Conservation (phyloP, 2,329 filamentous ascomycete species). For the Pleurostoma richardsiae region DNA sequence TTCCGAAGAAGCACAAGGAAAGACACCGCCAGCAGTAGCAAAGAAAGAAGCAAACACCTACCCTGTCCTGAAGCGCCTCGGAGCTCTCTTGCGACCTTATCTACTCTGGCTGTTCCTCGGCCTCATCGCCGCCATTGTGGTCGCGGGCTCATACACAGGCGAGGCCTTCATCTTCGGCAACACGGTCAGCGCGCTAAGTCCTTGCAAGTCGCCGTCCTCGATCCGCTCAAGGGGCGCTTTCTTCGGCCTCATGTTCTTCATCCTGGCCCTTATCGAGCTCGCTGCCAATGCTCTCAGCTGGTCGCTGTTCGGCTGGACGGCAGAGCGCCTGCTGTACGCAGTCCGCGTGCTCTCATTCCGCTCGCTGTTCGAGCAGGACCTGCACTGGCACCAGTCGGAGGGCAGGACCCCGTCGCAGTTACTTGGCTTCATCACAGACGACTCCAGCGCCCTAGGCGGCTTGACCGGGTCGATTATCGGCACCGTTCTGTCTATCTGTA, state of each 20-base stretch:
- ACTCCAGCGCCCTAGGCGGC: constrained; percentile 60
- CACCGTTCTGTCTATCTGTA: constrained; percentile 60
- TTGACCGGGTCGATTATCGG: constrained; percentile 67
- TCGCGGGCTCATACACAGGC: constrained; percentile 51
- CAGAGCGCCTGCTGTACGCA: constrained; percentile 51
- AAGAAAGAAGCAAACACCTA: background rate
- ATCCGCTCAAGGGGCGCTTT: constrained; percentile 46
- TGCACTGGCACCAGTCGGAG: constrained; percentile 63
- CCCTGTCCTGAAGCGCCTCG: background rate
- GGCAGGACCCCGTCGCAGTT: constrained; percentile 56
- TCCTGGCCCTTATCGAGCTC: constrained; percentile 54
- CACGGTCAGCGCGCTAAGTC: constrained; percentile 48
- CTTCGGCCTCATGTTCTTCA: constrained; percentile 54
- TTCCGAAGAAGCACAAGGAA: background rate
- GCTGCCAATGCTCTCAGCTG: constrained; percentile 53
- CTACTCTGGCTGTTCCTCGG: constrained; percentile 34
- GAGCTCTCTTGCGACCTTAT: constrained; percentile 24
- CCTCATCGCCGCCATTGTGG: constrained; percentile 43
- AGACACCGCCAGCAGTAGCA: background rate
- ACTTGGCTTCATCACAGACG: constrained; percentile 63
- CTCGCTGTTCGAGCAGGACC: constrained; percentile 49
- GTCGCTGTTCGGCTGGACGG: constrained; percentile 48
- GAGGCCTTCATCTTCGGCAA: constrained; percentile 56
- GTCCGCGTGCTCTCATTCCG: constrained; percentile 50
- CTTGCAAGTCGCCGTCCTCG: constrained; percentile 39